Base-by-base conservation (phyloP, 2,329 filamentous ascomycete genomes). In the Penicillium sp. region DNA sequence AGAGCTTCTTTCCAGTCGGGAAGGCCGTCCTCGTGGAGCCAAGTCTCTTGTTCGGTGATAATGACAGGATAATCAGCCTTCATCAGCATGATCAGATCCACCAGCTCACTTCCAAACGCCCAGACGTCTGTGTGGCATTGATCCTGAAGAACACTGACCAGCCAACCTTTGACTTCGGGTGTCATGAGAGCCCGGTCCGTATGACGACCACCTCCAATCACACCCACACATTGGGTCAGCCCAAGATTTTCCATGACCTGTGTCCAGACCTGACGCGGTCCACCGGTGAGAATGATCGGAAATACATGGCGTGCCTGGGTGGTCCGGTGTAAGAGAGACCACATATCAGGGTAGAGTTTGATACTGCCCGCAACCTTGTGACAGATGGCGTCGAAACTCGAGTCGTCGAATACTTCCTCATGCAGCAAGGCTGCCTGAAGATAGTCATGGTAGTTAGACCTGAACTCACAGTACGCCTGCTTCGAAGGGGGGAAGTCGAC, bases 41-140 rank as follows among this genome's bases (percentile, higher is more conserved):
- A 69, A 0, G 61, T 5, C 61, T 81, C 69, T 0, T 82, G 70
- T 0, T 84, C 83, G 2, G 85, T 83, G 0, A 89, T 79, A 4
- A 89, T 77, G 39, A 87, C 68, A 0, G 85, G 82, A 56, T 81
- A 59, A 62, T 88, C 71, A 0, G 86, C 86, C 36, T 72, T 63
- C 2, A 60, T 62, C 13, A 89, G 62, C 86, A 89, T 89, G 0
- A 74, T 70, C 18, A 89, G 40, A 62, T 89, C 87, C 6, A 87
- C 60, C 0, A 77, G 77, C 62, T 85, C 85, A 63, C 88, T 85
- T n/a, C 86, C 85, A 63, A 89, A 85, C 0, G 83, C 86, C 69
- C 75, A 81, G 18, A 87, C 81, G 40, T 78, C 69, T 31, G 78
- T 46, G 0, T 71, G 3, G 41, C 79, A 61, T 0, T 18, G 18